Evolutionary conservation across 768 basidiomycete genomes (phyloP).

Genomic region (Tricholoma flavovirens): DNA sequence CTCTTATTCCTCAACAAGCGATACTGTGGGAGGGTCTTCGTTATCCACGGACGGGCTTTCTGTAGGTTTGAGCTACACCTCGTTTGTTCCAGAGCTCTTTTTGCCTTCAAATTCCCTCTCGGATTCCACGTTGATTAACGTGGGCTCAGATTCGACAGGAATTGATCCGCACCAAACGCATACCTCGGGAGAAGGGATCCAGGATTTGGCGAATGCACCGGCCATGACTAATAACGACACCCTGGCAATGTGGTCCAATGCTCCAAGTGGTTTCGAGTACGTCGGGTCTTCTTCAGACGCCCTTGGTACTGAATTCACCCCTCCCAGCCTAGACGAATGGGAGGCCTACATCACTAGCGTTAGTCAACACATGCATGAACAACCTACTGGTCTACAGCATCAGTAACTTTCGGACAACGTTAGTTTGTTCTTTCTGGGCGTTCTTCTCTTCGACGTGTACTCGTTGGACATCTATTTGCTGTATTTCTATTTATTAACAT

Average conservation of each 20-base stretch:
- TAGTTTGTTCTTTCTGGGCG: too few relatives aligned
- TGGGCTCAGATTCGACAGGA: background rate
- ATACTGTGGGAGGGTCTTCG: background rate
- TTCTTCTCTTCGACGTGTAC: too few relatives aligned
- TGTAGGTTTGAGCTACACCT: background rate
- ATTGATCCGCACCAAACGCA: background rate
- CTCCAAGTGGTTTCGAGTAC: conserved; percentile 63
- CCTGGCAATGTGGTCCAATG: conserved; percentile 63
- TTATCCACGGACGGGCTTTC: background rate
- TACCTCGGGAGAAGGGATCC: background rate
- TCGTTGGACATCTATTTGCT: too few relatives aligned
- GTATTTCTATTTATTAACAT: too few relatives aligned
- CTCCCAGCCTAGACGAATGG: conserved; percentile 39
- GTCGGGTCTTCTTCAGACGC: conserved; percentile 18
- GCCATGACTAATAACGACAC: conserved; percentile 40
- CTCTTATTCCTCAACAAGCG: background rate
- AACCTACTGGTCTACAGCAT: background rate
- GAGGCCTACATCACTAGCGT: conserved; percentile 36
- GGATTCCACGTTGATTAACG: too few relatives aligned
- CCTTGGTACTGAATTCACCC: background rate
- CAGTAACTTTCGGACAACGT: too few relatives aligned
- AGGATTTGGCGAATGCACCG: conserved; percentile 5
- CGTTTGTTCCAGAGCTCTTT: background rate
- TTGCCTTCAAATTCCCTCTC: background rate
- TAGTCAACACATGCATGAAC: conserved; percentile 30